Evolutionary conservation across 2,329 filamentous ascomycete species (phyloP), one percentile per base, ranked within the genome.

Genomic region (Colletotrichum sp.): DNA sequence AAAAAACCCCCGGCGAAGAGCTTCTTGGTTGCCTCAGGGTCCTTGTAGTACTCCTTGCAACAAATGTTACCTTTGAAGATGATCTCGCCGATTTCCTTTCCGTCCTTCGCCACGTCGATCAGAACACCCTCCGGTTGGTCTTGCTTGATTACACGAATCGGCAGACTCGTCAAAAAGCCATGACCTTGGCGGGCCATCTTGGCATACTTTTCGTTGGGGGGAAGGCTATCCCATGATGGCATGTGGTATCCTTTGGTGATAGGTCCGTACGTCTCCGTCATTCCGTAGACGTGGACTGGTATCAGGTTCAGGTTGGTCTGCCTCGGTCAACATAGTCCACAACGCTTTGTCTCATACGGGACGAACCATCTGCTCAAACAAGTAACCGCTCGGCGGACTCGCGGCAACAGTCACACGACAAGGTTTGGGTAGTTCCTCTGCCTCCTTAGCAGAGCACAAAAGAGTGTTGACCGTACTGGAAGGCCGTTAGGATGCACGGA

Each of bases 121-220:
- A 97, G 85, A 3, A 88, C 88, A 1, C 91, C 93, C 38, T 93
- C 92, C 48, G 93, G 90, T 71, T 94, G 91, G 18, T 95, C 94
- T 1, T 93, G 90, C 87, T 96, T 96, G 85, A 99, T 92, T 30
- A 99, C 91, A 32, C 96, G 93, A 24, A 92, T 93, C 0, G 96
- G 94, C 66, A 98, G 88, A 79, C 93, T 95, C 24, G 94, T 95
- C 64, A 99, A 87, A 84, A 97, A 98, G 1, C 96, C 96, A 83
- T 98, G 95, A 1, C 96, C 97, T 85, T 99, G 97, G 6, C 96
- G 91, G 7, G 97, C 96, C 96, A 99, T 98, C 80, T 92, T 93
- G 78, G 91, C 91, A 81, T 96, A 99, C 83, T 94, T 96, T 77
- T 98, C 95, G 32, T 94, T 92, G 6, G 87, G 78, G 0, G 94